phyloP scores from a whole-genome alignment of 169 alveolate genomes.

The Cryptosporidium sp. region DNA sequence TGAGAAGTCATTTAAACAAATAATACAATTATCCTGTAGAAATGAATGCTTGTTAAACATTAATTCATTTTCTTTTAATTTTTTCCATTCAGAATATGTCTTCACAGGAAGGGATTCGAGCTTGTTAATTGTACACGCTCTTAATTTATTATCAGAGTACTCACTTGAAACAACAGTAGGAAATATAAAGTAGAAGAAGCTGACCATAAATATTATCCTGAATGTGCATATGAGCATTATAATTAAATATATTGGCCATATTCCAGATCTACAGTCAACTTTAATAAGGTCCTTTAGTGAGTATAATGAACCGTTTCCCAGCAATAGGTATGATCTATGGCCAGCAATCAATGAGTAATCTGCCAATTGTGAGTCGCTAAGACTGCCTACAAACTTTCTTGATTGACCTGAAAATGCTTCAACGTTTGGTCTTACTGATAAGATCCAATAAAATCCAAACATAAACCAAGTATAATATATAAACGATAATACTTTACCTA shows the following conservation, averaged over 20 bases:
- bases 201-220: constrained; percentile 35
- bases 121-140: constrained; percentile 34
- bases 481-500: constrained; percentile 41
- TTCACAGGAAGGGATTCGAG: constrained; percentile 59
- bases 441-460: constrained; percentile 60
- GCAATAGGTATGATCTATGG: constrained; percentile 10
- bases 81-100: constrained; percentile 58
- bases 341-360: not conserved
- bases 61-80: constrained; percentile 22
- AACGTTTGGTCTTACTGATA: constrained; percentile 34
- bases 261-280: constrained; percentile 39
- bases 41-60: not conserved
- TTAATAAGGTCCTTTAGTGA: constrained; percentile 5
- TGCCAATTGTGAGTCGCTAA: constrained; percentile 10
- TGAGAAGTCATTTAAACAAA: constrained; percentile 71
- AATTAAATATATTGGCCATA: constrained; percentile 52
- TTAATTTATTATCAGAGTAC: constrained; percentile 37
- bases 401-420: not conserved
- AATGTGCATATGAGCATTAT: constrained; percentile 59
- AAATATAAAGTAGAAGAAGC: constrained; percentile 58
- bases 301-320: not conserved
- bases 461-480: constrained; percentile 53
- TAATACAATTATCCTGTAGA: constrained; percentile 68
- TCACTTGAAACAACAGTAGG: constrained; percentile 48
- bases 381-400: not conserved